Percentiles rank a stretch among this genome's conserved stretches.
Evolutionary conservation across 352 stramenopile species (phyloP).

Genomic region (Saprolegnia parasitica): DNA sequence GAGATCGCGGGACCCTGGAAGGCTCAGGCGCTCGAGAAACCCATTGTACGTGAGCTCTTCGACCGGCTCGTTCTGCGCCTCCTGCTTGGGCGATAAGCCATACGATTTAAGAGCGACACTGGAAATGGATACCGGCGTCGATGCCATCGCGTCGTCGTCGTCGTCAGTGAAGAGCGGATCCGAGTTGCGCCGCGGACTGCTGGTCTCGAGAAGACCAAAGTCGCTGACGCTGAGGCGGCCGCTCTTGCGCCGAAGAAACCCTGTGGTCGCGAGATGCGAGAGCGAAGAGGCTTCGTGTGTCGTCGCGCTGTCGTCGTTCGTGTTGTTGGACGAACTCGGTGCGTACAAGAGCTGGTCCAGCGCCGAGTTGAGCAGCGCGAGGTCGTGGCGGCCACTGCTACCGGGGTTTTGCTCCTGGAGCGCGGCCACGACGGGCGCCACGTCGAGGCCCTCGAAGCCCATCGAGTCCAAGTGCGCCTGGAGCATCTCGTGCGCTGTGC

Average conservation of each 20-base stretch:
- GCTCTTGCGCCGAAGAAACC: not conserved
- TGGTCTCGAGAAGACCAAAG: constrained; percentile 58
- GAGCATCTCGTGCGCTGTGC: constrained; percentile 40
- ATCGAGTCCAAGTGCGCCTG: constrained; percentile 47
- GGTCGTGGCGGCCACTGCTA: constrained; percentile 17
- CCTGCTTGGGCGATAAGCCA: constrained; percentile 5
- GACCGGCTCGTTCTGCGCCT: constrained; percentile 32
- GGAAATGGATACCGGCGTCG: constrained; percentile 1
- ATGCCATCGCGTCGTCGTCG: constrained; percentile 28
- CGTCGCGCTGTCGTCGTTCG: not conserved
- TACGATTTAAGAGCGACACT: not conserved
- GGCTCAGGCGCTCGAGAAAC: constrained; percentile 69
- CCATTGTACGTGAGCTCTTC: constrained; percentile 67
- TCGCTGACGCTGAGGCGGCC: constrained; percentile 67
- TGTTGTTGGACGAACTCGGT: constrained; percentile 12
- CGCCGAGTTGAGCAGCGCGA: constrained; percentile 38
- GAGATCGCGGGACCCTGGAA: constrained; percentile 67
- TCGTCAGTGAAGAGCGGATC: constrained; percentile 23
- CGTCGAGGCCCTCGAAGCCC: constrained; percentile 40
- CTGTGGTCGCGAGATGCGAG: not conserved
- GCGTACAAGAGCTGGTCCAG: constrained; percentile 49
- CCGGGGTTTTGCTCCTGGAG: constrained; percentile 31
- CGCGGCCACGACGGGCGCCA: constrained; percentile 39
- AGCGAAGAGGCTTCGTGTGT: not conserved
- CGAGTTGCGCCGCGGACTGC: constrained; percentile 17